A percentile compares a stretch with the other conserved stretches of the same genome.
Evolutionary conservation across 495 filamentous ascomycete genomes (phyloP).

Genomic region (Paragyromitra xinjiangensis): DNA sequence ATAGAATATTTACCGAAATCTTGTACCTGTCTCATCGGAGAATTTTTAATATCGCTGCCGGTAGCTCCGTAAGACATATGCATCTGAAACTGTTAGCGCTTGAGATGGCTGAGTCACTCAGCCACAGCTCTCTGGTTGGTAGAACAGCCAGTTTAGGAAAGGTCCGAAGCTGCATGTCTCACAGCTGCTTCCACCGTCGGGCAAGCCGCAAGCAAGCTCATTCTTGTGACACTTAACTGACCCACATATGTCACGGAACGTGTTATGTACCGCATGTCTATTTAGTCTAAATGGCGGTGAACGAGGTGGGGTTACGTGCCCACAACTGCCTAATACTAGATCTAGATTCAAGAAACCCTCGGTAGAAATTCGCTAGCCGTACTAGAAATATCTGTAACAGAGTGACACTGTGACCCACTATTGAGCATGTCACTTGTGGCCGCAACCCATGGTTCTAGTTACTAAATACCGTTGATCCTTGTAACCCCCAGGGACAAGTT

Average conservation of each 20-base stretch:
- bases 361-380: neutral
- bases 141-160: neutral
- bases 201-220: neutral
- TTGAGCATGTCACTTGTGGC: neutral
- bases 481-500: too few relatives aligned
- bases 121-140: neutral
- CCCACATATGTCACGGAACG: conserved; percentile 14
- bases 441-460: too few relatives aligned
- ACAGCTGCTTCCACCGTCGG: neutral
- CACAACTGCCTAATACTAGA: neutral
- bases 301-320: neutral
- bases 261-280: neutral
- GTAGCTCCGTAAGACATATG: neutral
- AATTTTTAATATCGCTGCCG: neutral
- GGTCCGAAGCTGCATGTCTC: neutral
- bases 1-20: neutral
- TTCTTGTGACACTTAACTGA: neutral
- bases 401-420: neutral
- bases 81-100: neutral
- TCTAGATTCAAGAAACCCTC: too few relatives aligned
- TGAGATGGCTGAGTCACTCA: neutral
- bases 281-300: neutral
- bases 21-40: neutral
- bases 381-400: neutral
- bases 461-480: too few relatives aligned